Percentiles rank a stretch among this genome's conserved stretches.
phyloP scores from a whole-genome alignment of 371 early-diverging fungal genomes.

The Enterospora canceri region DNA sequence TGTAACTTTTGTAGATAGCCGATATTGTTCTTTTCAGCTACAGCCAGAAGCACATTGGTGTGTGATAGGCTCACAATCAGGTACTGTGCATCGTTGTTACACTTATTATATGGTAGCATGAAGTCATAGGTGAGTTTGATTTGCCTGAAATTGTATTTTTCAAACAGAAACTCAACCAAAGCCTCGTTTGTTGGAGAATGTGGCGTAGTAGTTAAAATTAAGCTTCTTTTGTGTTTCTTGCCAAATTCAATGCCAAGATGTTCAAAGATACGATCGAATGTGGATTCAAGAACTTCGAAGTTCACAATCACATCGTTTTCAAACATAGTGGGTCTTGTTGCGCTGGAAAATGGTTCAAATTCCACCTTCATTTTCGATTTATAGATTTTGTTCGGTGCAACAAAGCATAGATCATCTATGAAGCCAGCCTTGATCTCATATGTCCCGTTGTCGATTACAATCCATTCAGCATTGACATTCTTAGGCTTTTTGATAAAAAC shows the following conservation, averaged over 20 bases:
- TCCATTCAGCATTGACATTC: slow-evolving; percentile 15
- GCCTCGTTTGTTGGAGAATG: slow-evolving; percentile 40
- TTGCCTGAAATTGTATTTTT: slow-evolving; percentile 40
- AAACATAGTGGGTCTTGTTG: slow-evolving; percentile 48
- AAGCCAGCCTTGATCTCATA: slow-evolving; percentile 53
- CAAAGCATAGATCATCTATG: slow-evolving; percentile 13
- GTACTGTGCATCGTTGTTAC: slow-evolving; percentile 12
- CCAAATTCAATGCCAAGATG: slow-evolving; percentile 34
- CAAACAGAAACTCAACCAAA: slow-evolving; percentile 42
- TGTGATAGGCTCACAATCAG: slow-evolving; percentile 23
- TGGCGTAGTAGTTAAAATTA: slow-evolving; percentile 52
- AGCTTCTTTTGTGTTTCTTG: slow-evolving; percentile 4
- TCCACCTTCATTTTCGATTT: slow-evolving; percentile 25
- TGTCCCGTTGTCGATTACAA: slow-evolving; percentile 56
- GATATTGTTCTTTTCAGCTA: slow-evolving; percentile 17
- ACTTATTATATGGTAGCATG: slow-evolving; percentile 47
- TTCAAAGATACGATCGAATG: slow-evolving; percentile 43
- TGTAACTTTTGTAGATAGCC: slow-evolving; percentile 49
- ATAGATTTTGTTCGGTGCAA: slow-evolving; percentile 48
- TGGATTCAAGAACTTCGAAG: slow-evolving; percentile 49
- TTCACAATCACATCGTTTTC: slow-evolving; percentile 51
- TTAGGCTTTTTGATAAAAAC: background rate
- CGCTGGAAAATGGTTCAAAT: slow-evolving; percentile 21
- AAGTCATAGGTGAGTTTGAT: slow-evolving; percentile 52
- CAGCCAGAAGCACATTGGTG: slow-evolving; percentile 5